Conservation (phyloP, 257 asterid species). For the Paulownia fortunei region DNA sequence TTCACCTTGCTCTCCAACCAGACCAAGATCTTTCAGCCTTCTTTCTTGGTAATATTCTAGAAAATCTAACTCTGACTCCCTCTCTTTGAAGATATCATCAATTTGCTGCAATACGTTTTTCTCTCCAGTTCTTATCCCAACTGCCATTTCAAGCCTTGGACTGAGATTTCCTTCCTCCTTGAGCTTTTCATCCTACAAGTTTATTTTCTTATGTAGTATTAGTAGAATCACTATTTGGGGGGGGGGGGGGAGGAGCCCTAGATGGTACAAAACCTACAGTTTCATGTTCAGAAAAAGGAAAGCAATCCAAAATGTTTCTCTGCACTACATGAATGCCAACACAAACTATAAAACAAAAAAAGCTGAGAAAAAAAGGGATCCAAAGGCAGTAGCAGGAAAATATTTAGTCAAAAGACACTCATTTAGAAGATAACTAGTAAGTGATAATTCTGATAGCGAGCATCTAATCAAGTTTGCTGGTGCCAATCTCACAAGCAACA, state of each 20-base stretch:
- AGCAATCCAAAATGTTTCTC: too few species aligned
- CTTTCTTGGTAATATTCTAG: conserved; percentile 93
- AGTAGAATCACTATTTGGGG: neutral
- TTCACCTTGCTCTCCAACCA: conserved; percentile 98
- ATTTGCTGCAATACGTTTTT: conserved; percentile 86
- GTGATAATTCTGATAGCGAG: too few species aligned
- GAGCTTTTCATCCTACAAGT: conserved; percentile 80
- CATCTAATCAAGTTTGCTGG: too few species aligned
- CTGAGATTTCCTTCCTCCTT: conserved; percentile 64
- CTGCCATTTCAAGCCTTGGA: conserved; percentile 74
- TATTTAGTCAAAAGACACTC: too few species aligned
- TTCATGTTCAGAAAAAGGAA: neutral
- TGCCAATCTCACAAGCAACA: too few species aligned
- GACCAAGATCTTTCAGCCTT: conserved; percentile 90
- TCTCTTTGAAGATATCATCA: conserved; percentile 63
- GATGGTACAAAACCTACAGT: neutral
- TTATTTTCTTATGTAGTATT: neutral
- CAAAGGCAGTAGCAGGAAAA: too few species aligned
- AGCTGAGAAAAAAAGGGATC: too few species aligned
- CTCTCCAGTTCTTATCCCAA: conserved; percentile 84
- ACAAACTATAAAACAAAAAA: too few species aligned
- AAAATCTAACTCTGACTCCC: conserved; percentile 73
- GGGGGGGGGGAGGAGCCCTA: too few species aligned
- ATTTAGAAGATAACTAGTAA: too few species aligned
- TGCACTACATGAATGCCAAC: too few species aligned